A percentile compares a stretch with the other conserved stretches of the same genome.
Conservation (phyloP, 2,329 filamentous ascomycete genomes). For the Fusarium sp. region DNA sequence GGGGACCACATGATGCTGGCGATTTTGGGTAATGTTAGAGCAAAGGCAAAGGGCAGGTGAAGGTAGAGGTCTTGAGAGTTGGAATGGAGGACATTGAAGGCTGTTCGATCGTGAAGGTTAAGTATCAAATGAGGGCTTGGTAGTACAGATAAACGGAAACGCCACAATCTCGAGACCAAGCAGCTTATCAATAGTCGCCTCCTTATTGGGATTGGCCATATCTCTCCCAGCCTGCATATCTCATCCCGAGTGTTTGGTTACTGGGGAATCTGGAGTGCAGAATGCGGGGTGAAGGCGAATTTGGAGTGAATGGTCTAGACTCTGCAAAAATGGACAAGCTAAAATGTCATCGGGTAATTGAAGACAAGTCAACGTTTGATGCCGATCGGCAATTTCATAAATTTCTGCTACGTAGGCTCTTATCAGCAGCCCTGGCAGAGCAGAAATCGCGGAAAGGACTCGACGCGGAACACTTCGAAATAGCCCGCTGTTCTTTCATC, state of each 20-base stretch:
- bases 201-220: not conserved
- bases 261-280: not conserved
- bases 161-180: not conserved
- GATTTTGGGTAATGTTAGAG: rapidly evolving
- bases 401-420: no score
- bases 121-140: not conserved
- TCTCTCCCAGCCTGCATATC: not conserved
- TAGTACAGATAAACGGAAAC: not conserved
- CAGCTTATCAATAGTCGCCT: not conserved
- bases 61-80: rapidly evolving
- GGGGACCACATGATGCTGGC: not conserved
- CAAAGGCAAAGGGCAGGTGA: rapidly evolving
- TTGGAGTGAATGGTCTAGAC: not conserved
- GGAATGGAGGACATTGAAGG: not conserved
- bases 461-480: not conserved
- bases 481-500: not conserved
- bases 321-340: not conserved
- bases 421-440: not conserved
- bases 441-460: not conserved
- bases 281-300: not conserved
- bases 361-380: not conserved
- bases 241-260: not conserved
- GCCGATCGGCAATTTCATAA: not conserved
- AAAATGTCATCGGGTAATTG: not conserved
- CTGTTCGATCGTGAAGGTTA: not conserved